Evolutionary conservation across 306 rosid genomes (phyloP).

Genomic region (Ziziphus jujuba): DNA sequence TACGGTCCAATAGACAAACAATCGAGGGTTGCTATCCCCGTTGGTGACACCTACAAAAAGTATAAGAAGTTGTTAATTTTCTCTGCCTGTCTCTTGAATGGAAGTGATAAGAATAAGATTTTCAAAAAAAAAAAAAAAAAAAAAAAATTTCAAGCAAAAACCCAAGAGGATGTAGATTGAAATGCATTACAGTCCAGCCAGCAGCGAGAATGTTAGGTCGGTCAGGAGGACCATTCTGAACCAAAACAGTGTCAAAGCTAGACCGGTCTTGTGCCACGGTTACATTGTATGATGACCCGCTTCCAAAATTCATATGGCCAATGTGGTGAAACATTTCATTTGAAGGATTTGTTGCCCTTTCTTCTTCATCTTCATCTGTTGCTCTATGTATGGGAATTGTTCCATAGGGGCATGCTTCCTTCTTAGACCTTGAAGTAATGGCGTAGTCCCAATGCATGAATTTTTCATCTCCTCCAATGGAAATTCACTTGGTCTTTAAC

Average conservation of each 20-base stretch:
- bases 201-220: neutral
- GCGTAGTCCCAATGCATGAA: neutral
- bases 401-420: conserved; percentile 16
- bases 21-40: neutral
- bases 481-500: conserved; percentile 8
- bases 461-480: neutral
- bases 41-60: conserved; percentile 8
- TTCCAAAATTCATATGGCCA: neutral
- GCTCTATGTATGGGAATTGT: conserved; percentile 28
- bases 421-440: neutral
- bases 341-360: neutral
- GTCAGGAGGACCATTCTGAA: conserved; percentile 1
- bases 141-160: neutral
- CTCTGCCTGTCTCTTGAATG: neutral
- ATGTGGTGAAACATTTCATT: neutral
- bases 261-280: conserved; percentile 10
- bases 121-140: no score
- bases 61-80: neutral
- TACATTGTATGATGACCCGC: neutral
- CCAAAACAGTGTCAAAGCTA: neutral
- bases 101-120: neutral
- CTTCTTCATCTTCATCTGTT: neutral
- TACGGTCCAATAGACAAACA: conserved; percentile 27
- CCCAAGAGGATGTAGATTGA: neutral
- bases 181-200: conserved; percentile 22